Conservation (phyloP, 768 basidiomycete species). For the Hygrocybe coccinea region DNA sequence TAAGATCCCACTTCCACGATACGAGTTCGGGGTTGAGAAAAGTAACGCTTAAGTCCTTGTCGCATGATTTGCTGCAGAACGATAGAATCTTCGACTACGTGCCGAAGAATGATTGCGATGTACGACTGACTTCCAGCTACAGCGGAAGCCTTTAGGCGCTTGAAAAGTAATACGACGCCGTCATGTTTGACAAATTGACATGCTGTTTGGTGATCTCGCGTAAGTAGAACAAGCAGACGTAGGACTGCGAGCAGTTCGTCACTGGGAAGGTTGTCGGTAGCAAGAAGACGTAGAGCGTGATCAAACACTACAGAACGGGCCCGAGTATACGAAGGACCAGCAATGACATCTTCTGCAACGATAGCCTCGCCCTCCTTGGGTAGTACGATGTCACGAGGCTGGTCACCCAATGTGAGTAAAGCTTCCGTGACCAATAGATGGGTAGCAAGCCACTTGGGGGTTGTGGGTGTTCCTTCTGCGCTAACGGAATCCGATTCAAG, state of each 20-base stretch:
- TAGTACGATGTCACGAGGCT: conserved; percentile 57
- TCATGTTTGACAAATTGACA: conserved; percentile 61
- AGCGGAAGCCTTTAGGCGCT: conserved; percentile 56
- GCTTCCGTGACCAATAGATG: conserved; percentile 83
- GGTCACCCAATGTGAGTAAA: conserved; percentile 70
- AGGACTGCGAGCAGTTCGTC: conserved; percentile 82
- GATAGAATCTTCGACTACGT: conserved; percentile 74
- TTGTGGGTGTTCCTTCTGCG: conserved; percentile 48
- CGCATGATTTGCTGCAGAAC: conserved; percentile 70
- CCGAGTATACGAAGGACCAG: conserved; percentile 58
- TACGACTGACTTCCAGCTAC: conserved; percentile 74
- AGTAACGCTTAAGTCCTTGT: conserved; percentile 77
- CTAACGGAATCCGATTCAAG: conserved; percentile 53
- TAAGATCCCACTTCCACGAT: conserved; percentile 65
- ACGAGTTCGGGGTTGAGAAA: conserved; percentile 65
- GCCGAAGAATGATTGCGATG: conserved; percentile 84
- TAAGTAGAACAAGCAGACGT: conserved; percentile 79
- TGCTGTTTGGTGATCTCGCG: conserved; percentile 63
- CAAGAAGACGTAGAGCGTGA: conserved; percentile 68
- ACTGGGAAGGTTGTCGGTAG: conserved; percentile 55
- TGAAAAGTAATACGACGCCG: conserved; percentile 61
- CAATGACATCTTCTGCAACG: conserved; percentile 42
- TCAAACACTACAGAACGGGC: conserved; percentile 68
- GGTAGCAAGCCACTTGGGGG: conserved; percentile 85
- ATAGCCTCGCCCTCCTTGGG: conserved; percentile 71